phyloP scores from a whole-genome alignment of 31 red algal species.

The Odonthalia washingtoniensis region DNA sequence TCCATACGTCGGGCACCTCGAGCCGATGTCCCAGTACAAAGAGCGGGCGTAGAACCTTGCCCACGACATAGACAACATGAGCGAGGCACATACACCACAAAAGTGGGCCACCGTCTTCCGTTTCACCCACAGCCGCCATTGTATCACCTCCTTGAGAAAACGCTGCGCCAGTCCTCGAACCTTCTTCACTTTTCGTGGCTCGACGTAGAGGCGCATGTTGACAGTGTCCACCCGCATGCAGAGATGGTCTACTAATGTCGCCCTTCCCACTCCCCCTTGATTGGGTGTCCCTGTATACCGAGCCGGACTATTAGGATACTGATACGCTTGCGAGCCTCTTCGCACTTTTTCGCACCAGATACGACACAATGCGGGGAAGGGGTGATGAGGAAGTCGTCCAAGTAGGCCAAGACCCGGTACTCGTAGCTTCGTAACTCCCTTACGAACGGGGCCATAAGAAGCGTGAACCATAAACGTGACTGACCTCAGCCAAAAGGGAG shows the following conservation, averaged over 20 bases:
- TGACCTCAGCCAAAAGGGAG: constrained; percentile 51
- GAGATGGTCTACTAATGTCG: constrained; percentile 41
- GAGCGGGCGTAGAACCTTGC: constrained; percentile 43
- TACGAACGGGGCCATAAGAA: constrained; percentile 43
- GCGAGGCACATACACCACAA: constrained; percentile 37
- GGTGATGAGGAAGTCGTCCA: constrained; percentile 62
- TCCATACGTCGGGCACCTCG: background rate
- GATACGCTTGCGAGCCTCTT: background rate
- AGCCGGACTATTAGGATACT: background rate
- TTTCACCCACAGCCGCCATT: constrained; percentile 26
- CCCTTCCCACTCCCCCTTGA: constrained; percentile 37
- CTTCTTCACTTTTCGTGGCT: constrained; percentile 36
- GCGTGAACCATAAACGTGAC: constrained; percentile 38
- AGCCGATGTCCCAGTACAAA: constrained; percentile 44
- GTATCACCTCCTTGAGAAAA: constrained; percentile 20
- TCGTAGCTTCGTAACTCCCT: constrained; percentile 8
- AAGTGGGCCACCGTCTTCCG: constrained; percentile 19
- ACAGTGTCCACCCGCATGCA: constrained; percentile 33
- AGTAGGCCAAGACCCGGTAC: constrained; percentile 53
- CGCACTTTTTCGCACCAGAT: constrained; percentile 7
- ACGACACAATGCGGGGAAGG: constrained; percentile 3
- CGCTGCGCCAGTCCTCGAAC: constrained; percentile 8
- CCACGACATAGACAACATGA: constrained; percentile 45
- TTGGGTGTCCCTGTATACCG: constrained; percentile 13
- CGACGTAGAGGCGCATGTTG: constrained; percentile 29